Evolutionary conservation across 1,139 yeast species (phyloP), one percentile per base, ranked within the genome.

Genomic region (Entelexis paramagnoliae): DNA sequence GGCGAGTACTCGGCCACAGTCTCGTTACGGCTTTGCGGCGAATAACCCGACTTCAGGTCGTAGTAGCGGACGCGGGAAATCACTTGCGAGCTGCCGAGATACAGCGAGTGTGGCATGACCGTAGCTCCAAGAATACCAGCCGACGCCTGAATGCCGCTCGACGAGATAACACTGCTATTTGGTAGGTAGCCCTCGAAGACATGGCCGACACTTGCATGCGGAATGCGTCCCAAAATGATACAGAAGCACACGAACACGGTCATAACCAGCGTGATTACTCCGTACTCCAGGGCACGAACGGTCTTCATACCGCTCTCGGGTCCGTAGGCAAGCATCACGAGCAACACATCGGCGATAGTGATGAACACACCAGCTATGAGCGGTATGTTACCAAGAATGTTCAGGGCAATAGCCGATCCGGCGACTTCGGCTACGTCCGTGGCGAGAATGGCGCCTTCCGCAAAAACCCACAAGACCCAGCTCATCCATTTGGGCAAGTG

Each of bases 391-490:
- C 83, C 60, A 55, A 85, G 70, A 51, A 85, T 80, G 62, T 85
- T 83, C 55, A 85, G 69, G 0, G 94, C 91, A 60, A 85, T 79
- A 4, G 94, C 93, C n/a, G 87, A 78, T 61, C 94, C 95, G 51
- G 85, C 83, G 33, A 85, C 94, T 63, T 85, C 95, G 3, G 94
- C 93, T 10, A 85, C 74, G 70, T 85, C 94, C 0, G 94, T 85
- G 1, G 94, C 87, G 49, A 85, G 77, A 54, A 85, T 84, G 32
- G 94, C 93, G 61, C 76, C 72, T 64, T 85, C 94, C 1, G 94
- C 89, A 55, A 83, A 71, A 41, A 82, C 58, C 76, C 86, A 85
- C 4, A 85, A 58, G 1, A 67, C 57, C 54, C 69, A 64, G 59
- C 82, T 80, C 55, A 82, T 60, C 79, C 82, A 78, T 29, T 64